Percentiles rank a stretch among this genome's conserved stretches.
Evolutionary conservation across 768 basidiomycete species (phyloP).

Genomic region (Hypholoma sublateritium): DNA sequence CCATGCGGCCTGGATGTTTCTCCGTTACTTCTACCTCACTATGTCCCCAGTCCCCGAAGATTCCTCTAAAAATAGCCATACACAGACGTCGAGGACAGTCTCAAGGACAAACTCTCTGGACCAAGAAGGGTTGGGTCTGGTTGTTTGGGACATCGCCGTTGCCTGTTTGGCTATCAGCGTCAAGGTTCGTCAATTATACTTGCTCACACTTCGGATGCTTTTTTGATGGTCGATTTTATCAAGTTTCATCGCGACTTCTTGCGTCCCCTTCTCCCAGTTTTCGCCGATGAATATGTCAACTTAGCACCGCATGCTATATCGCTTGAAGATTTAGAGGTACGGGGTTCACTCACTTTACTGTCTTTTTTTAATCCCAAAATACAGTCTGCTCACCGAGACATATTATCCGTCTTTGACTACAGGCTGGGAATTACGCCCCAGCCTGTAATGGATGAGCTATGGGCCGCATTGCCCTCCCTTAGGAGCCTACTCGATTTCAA

Average conservation of each 20-base stretch:
- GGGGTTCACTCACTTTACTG: background rate
- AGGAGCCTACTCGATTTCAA: slow-evolving; percentile 38
- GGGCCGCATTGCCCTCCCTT: slow-evolving; percentile 53
- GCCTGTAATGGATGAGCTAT: slow-evolving; percentile 57
- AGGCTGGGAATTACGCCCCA: slow-evolving; percentile 53
- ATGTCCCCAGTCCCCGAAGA: slow-evolving; percentile 15
- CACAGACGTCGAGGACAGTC: background rate
- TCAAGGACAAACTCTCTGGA: slow-evolving; percentile 15
- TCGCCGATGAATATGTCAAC: slow-evolving; percentile 46
- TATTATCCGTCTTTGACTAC: slow-evolving; percentile 48
- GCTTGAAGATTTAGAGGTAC: slow-evolving; percentile 56
- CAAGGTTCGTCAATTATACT: slow-evolving; percentile 42
- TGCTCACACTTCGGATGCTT: background rate
- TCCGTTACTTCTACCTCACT: slow-evolving; percentile 51
- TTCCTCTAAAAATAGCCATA: background rate
- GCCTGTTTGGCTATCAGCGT: slow-evolving; percentile 60
- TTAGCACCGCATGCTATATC: slow-evolving; percentile 48
- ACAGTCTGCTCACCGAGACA: slow-evolving; percentile 56
- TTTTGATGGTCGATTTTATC: background rate
- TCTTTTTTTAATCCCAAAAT: slow-evolving; percentile 1
- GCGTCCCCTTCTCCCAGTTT: slow-evolving; percentile 52
- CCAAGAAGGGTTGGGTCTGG: slow-evolving; percentile 29
- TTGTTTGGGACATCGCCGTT: slow-evolving; percentile 59
- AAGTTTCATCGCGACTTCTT: slow-evolving; percentile 69
- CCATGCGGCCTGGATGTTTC: slow-evolving; percentile 62